Conservation (phyloP, 1,284 basidiomycete genomes). For the Trametes pubescens region DNA sequence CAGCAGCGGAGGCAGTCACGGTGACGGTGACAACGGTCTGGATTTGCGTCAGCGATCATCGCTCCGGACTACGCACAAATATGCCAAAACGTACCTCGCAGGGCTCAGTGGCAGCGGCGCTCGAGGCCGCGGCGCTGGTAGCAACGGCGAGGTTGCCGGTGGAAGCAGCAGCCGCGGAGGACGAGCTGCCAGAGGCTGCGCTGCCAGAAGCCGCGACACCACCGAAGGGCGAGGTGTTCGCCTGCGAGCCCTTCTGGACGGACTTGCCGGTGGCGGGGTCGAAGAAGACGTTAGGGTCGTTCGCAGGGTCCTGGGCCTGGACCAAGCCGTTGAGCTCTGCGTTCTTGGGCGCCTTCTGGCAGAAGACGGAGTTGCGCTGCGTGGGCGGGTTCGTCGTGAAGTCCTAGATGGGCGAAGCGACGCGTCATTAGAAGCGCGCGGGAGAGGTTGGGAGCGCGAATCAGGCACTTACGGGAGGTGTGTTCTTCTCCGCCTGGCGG, state of each 20-base stretch:
- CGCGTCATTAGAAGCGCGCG: neutral
- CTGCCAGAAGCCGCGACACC: slow-evolving; percentile 26
- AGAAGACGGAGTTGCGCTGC: slow-evolving; percentile 51
- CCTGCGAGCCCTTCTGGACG: slow-evolving; percentile 58
- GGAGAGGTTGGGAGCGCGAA: slow-evolving; percentile 1
- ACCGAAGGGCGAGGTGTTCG: slow-evolving; percentile 61
- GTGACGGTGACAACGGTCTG: slow-evolving; percentile 30
- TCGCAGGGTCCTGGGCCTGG: slow-evolving; percentile 52
- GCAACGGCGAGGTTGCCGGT: slow-evolving; percentile 20
- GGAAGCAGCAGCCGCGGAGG: slow-evolving; percentile 24
- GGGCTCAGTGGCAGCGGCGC: slow-evolving; percentile 32
- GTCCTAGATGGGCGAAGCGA: slow-evolving; percentile 46
- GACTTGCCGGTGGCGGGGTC: slow-evolving; percentile 56
- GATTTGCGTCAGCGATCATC: too few relatives aligned
- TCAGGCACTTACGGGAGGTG: slow-evolving; percentile 55
- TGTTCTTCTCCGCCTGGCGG: slow-evolving; percentile 69
- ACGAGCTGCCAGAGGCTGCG: too few relatives aligned
- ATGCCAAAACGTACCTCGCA: slow-evolving; percentile 31
- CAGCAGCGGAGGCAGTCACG: slow-evolving; percentile 30
- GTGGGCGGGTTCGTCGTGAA: slow-evolving; percentile 61
- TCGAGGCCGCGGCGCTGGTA: slow-evolving; percentile 33
- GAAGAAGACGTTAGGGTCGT: slow-evolving; percentile 58
- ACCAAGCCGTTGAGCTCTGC: slow-evolving; percentile 49
- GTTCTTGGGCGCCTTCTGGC: slow-evolving; percentile 50
- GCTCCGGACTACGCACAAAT: neutral